Evolutionary conservation across 2,329 filamentous ascomycete genomes (phyloP).

Genomic region (Aspergillus sp.): DNA sequence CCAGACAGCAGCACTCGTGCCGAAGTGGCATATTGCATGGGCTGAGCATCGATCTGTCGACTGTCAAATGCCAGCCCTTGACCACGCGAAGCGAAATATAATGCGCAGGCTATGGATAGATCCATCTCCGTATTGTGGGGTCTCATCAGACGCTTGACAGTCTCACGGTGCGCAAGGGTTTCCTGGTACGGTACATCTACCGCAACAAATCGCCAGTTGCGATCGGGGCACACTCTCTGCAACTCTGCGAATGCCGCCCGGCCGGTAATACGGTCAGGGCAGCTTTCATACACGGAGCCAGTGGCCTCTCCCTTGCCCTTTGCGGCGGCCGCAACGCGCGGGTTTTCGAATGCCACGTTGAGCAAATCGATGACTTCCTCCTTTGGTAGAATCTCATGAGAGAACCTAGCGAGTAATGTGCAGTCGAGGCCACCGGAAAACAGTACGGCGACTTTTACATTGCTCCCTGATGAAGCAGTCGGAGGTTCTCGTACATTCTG

Average conservation of each 20-base stretch:
- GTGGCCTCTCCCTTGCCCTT: slow-evolving; percentile 41
- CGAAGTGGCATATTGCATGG: slow-evolving; percentile 61
- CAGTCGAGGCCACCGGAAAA: slow-evolving; percentile 97
- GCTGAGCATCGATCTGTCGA: slow-evolving; percentile 20
- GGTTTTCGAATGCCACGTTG: slow-evolving; percentile 97
- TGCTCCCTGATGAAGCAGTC: slow-evolving; percentile 23
- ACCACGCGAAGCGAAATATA: slow-evolving; percentile 93
- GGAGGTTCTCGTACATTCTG: slow-evolving; percentile 65
- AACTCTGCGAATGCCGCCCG: slow-evolving; percentile 79
- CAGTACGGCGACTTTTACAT: slow-evolving; percentile 67
- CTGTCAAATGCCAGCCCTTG: slow-evolving; percentile 52
- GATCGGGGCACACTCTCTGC: slow-evolving; percentile 64
- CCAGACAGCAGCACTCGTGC: slow-evolving; percentile 88
- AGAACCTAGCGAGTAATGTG: slow-evolving; percentile 78
- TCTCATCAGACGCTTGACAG: slow-evolving; percentile 75
- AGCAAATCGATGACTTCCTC: slow-evolving; percentile 78
- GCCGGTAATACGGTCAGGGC: slow-evolving; percentile 87
- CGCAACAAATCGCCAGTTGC: slow-evolving; percentile 77
- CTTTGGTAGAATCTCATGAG: slow-evolving; percentile 71
- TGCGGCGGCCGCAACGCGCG: slow-evolving; percentile 64
- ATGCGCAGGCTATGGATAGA: slow-evolving; percentile 83
- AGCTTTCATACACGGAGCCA: slow-evolving; percentile 68
- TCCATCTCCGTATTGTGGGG: slow-evolving; percentile 99
- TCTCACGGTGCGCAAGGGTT: slow-evolving; percentile 66
- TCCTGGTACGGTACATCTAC: slow-evolving; percentile 81